These are phyloP conservation scores for Mortierella sp. DNA, from an alignment of 371 early-diverging fungal species.

Conservation along the genomic window DNA sequence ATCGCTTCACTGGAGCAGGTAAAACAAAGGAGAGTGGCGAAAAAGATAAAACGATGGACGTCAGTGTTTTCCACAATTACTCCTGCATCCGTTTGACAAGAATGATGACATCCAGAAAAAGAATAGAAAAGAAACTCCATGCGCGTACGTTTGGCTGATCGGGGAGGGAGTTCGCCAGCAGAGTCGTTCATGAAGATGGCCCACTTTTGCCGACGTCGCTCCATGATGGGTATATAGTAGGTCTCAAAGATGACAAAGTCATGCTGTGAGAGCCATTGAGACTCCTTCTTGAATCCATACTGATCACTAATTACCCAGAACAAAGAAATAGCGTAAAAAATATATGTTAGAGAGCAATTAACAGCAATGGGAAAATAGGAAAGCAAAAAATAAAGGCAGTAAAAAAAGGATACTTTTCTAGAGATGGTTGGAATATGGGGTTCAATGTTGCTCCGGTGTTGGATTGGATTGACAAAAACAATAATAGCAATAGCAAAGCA, in stretches of 20 bases:
- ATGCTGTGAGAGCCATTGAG: constrained; percentile 71
- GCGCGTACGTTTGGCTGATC: constrained; percentile 70
- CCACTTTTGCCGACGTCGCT: constrained; percentile 73
- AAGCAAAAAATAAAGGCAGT: not conserved
- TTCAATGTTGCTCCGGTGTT: not conserved
- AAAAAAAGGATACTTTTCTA: not conserved
- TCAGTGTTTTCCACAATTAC: not conserved
- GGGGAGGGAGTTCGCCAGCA: constrained; percentile 67
- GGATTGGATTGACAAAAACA: not conserved
- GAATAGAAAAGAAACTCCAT: not conserved
- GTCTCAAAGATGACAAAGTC: constrained; percentile 70
- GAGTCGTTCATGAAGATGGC: constrained; percentile 67
- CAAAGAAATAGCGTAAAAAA: not conserved
- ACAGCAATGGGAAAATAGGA: not conserved
- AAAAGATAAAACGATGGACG: not conserved
- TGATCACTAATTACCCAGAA: constrained; percentile 63
- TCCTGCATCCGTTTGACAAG: not conserved
- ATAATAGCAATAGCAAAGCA: not conserved
- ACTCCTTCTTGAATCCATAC: constrained; percentile 75
- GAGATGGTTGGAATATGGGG: not conserved
- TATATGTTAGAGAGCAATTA: constrained; percentile 16
- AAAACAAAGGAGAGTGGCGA: not conserved
- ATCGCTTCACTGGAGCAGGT: constrained; percentile 75
- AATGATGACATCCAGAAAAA: not conserved
- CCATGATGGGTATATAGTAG: constrained; percentile 71